Base-by-base conservation (phyloP, 306 rosid genomes). In the Vigna mungo region DNA sequence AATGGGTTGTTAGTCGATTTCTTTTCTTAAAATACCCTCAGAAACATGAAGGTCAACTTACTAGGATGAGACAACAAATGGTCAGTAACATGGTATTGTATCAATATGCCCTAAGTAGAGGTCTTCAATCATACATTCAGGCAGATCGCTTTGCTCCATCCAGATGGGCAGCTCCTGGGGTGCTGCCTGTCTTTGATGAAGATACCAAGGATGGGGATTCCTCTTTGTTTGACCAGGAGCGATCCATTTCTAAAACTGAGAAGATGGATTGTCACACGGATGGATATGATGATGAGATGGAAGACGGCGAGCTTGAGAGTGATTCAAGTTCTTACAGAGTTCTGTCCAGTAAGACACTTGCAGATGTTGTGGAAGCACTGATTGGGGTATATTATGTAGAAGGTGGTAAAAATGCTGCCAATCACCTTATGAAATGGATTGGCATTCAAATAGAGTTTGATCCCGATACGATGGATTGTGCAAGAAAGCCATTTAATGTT, bases 151-250 rank as follows among this genome's bases (percentile, higher is more conserved):
- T 92, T 77, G 95, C 99, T 75, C 97, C 97, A 59, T 92, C 97
- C 68, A 86, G 97, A 79, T 95, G 99, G 99, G 97, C 97, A 72
- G 96, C 99, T 79, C 99, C 99, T 43, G 99, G 99, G 84, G 99
- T 95, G 71, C 86, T 90, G 71, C 99, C 99, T 7, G 94, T 95
- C 61, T 95, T 85, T 68, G 99, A 95, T 72, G 97, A 95, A 87
- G 97, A 88, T 85, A 86, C 86, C 6, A 92, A 89, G 81, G 99
- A 95, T 51, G 97, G 82, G 74, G 97, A 92, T 32, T 88, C 96
- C 44, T 87, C 91, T 83, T 87, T 95, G 71, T 92, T 90, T 81
- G 97, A 88, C 71, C 89, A 85, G 77, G 97, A 87, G 6, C 80
- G 72, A 62, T 63, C 85, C 48, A 62, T 74, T 80, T 52, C 71